phyloP scores from a whole-genome alignment of 495 filamentous ascomycete genomes.

The Hypomontagnella monticulosa region DNA sequence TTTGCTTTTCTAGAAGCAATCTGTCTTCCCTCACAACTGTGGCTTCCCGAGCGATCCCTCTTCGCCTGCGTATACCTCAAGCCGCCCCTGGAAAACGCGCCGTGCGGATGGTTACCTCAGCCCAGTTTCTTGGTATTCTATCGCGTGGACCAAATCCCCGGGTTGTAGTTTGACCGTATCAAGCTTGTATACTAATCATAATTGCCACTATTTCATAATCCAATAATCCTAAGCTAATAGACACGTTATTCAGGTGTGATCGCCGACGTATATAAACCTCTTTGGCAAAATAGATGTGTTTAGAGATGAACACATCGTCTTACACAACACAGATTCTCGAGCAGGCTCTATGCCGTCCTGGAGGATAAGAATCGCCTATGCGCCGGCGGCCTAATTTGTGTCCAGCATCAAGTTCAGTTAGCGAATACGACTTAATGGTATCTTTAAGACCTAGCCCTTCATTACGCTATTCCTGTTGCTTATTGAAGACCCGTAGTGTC shows the following conservation, averaged over 20 bases:
- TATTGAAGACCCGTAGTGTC: neutral
- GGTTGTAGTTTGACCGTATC: constrained; percentile 18
- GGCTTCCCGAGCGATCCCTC: constrained; percentile 36
- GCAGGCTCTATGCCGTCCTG: neutral
- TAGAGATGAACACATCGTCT: constrained; percentile 2
- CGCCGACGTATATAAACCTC: constrained; percentile 21
- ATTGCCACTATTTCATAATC: constrained; percentile 10
- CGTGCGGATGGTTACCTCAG: constrained; percentile 33
- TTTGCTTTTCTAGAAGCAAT: constrained; percentile 39
- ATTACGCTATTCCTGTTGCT: neutral
- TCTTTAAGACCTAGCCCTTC: neutral
- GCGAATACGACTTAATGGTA: neutral
- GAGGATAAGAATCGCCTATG: constrained; percentile 30
- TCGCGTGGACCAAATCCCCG: constrained; percentile 21
- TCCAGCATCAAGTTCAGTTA: neutral
- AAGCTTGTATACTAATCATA: constrained; percentile 6
- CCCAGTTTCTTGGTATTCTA: constrained; percentile 20
- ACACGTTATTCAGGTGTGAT: constrained; percentile 13
- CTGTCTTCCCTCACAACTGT: constrained; percentile 27
- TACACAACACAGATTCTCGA: constrained; percentile 7
- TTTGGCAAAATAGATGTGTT: neutral
- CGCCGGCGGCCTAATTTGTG: neutral
- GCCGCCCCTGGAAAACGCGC: constrained; percentile 19
- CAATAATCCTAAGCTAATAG: constrained; percentile 26
- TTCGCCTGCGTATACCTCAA: constrained; percentile 33